Conservation (phyloP, 768 basidiomycete genomes). For the Mycena haematopus region DNA sequence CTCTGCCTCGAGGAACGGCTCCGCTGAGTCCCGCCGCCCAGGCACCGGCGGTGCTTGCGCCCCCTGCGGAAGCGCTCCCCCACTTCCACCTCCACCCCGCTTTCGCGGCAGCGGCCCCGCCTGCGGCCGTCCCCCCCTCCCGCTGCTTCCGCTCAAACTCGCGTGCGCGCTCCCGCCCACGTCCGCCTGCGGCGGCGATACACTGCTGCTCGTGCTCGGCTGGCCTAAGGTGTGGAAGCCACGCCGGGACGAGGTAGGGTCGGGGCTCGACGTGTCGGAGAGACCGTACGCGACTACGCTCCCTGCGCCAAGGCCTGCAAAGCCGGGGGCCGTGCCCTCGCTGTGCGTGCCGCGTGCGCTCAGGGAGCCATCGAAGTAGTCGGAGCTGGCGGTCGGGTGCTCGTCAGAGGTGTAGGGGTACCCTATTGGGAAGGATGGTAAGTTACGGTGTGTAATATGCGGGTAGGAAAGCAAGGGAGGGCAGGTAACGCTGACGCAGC, state of each 20-base stretch:
- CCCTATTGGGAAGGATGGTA: background rate
- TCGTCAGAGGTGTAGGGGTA: slow-evolving; percentile 8
- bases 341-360: slow-evolving; percentile 11
- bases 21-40: slow-evolving; percentile 21
- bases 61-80: background rate
- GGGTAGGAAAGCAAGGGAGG: too few species aligned
- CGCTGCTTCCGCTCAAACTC: slow-evolving; percentile 8
- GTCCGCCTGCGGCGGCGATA: background rate
- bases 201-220: slow-evolving; percentile 16
- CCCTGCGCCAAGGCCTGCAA: slow-evolving; percentile 19
- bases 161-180: background rate
- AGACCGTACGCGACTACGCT: background rate
- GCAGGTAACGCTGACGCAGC: background rate
- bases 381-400: background rate
- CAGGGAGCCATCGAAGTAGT: slow-evolving; percentile 10
- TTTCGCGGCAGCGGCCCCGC: slow-evolving; percentile 27
- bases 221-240: slow-evolving; percentile 23
- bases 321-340: slow-evolving; percentile 5
- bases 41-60: background rate
- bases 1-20: slow-evolving; percentile 28
- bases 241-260: slow-evolving; percentile 11
- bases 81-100: background rate
- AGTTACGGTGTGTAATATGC: background rate
- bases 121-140: slow-evolving; percentile 6
- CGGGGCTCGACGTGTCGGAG: slow-evolving; percentile 9